Evolutionary conservation across 1,284 basidiomycete species (phyloP), one percentile per base, ranked within the genome.

Genomic region (Sporisorium scitamineum): DNA sequence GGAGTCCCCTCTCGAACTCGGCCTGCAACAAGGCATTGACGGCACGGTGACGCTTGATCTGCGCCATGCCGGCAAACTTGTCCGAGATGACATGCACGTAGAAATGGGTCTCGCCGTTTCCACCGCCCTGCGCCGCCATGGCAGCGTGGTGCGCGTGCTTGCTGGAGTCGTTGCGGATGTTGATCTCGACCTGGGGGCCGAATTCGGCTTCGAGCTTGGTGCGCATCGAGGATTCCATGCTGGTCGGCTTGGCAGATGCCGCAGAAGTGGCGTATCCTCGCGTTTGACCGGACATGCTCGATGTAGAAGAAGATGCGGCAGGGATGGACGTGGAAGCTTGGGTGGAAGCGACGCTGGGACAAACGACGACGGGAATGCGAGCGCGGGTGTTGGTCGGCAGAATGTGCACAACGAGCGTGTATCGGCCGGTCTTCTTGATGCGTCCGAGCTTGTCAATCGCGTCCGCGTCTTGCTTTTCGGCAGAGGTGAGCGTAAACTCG

Each of bases 71-170:
- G 3, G 74, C 48, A 52, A 85, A 85, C 31, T 70, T 76, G 51
- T 80, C 72, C 41, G 79, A 79, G 20, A 84, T 71, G n/a, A 84
- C 58, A 27, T 85, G 80, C 11, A 85, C 79, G 54, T 79, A 84
- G 61, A 85, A 85, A 52, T 84, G 82, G 24, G 83, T 84, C 55
- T 84, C 82, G 39, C 83, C 83, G 45, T 76, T 80, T 7, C 83
- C 83, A 10, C 83, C 83, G 29, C 80, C 79, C 41, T 83, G 81
- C 2, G 83, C 83, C 4, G 68, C 82, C 83, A 85, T 85, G n/a
- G 83, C 83, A 7, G 83, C 83, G 61, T 85, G 83, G 61, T 85
- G 83, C 0, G 83, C 80, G 54, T 85, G 83, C 62, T 81, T 83
- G 57, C 65, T 60, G 3, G 78, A 80, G 55, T 82, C 81, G 70